Conservation (phyloP, 2,329 filamentous ascomycete species). For the Penicillium sp. region DNA sequence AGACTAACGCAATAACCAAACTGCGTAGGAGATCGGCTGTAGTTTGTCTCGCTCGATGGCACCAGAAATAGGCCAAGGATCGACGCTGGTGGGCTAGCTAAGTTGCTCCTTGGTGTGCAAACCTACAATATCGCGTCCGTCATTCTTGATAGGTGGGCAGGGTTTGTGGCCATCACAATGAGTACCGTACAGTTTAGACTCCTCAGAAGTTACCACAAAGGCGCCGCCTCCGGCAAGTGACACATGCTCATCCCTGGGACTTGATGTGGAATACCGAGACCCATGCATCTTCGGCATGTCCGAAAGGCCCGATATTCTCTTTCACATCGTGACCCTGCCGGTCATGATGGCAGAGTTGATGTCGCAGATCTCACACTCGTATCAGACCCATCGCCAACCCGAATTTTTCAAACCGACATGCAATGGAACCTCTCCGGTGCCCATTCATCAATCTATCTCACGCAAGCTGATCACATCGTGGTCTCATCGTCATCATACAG, state of each 20-base stretch:
- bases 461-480: constrained; percentile 8
- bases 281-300: background rate
- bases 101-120: too few relatives aligned
- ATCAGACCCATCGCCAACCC: background rate
- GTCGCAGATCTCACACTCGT: background rate
- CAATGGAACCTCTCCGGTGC: background rate
- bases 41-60: background rate
- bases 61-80: constrained; percentile 2
- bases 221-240: background rate
- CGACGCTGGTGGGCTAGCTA: background rate
- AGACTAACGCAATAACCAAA: constrained; percentile 15
- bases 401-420: background rate
- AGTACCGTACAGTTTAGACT: background rate
- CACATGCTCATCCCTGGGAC: background rate
- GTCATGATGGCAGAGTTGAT: background rate
- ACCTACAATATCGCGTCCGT: background rate
- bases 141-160: constrained; percentile 6
- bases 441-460: background rate
- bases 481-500: constrained; percentile 8
- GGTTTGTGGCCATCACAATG: background rate
- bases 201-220: background rate
- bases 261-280: background rate
- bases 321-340: too few relatives aligned
- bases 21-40: constrained; percentile 8
- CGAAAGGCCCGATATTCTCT: background rate